A percentile compares a stretch with the other conserved stretches of the same genome.
Conservation (phyloP, 2,329 filamentous ascomycete species). For the Epichloe scottii region DNA sequence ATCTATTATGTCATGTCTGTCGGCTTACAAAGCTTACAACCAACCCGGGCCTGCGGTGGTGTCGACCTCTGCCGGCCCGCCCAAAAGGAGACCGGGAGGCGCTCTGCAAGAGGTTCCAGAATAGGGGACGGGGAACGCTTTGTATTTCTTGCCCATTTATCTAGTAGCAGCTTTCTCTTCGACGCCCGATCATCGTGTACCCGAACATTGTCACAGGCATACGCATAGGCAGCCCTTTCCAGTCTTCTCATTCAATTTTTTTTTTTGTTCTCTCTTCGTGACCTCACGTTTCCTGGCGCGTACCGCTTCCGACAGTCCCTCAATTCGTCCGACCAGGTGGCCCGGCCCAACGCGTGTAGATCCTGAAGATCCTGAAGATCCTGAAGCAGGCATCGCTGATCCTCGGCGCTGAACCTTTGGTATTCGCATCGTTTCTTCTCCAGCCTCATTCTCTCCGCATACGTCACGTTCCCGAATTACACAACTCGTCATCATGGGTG, state of each 20-base stretch:
- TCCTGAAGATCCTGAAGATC: too few species aligned
- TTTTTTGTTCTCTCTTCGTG: not conserved
- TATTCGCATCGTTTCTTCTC: not conserved
- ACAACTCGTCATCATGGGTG: slow-evolving; percentile 40
- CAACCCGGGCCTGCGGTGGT: not conserved
- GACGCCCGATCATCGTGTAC: not conserved
- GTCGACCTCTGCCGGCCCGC: not conserved
- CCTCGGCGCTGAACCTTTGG: not conserved
- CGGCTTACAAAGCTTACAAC: too few species aligned
- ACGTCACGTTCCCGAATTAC: not conserved
- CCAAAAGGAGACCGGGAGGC: not conserved
- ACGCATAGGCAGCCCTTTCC: not conserved
- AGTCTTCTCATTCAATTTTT: not conserved
- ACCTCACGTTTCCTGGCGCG: too few species aligned
- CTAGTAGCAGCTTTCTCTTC: not conserved
- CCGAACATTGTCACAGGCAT: not conserved
- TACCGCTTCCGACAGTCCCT: not conserved
- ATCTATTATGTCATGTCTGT: too few species aligned
- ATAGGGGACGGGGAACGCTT: slow-evolving; percentile 9
- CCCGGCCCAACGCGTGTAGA: slow-evolving; percentile 4
- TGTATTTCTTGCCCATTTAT: slow-evolving; percentile 1
- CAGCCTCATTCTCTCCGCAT: not conserved
- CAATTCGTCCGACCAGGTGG: not conserved
- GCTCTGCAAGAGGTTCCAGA: slow-evolving; percentile 3
- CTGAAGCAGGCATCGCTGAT: slow-evolving; percentile 2